Conservation (phyloP, 208 protist genomes). For the Endotrypanum monterogeii region DNA sequence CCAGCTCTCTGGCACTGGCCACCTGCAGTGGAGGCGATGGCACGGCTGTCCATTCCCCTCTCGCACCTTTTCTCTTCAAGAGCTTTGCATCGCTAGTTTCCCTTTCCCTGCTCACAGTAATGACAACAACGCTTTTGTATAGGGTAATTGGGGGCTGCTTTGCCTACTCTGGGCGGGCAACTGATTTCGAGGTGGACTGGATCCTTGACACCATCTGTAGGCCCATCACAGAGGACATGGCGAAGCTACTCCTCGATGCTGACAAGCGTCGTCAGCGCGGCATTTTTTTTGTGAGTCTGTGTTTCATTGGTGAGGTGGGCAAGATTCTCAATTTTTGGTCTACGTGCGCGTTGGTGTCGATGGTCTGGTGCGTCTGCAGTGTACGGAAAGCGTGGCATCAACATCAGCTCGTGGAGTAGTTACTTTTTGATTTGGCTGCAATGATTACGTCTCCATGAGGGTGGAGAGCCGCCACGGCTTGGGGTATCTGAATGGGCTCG, state of each 20-base stretch:
- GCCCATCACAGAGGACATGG: conserved; percentile 14
- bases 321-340: conserved; percentile 37
- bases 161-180: conserved; percentile 9
- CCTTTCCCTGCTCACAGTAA: conserved; percentile 17
- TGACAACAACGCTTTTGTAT: conserved; percentile 36
- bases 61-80: conserved; percentile 27
- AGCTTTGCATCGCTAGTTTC: conserved; percentile 34
- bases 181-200: conserved; percentile 36
- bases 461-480: neutral
- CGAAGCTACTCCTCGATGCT: conserved; percentile 5
- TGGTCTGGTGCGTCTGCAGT: conserved; percentile 20
- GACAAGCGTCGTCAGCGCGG: conserved; percentile 22
- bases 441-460: neutral
- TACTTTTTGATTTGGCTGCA: neutral
- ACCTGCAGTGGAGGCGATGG: neutral
- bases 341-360: conserved; percentile 16
- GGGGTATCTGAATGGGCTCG: neutral
- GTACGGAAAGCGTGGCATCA: neutral
- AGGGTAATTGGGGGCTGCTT: conserved; percentile 32
- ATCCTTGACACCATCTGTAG: conserved; percentile 27
- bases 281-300: conserved; percentile 21
- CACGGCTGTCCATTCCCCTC: neutral
- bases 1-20: conserved; percentile 25
- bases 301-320: conserved; percentile 27
- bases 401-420: neutral